Conservation (phyloP, 2,329 filamentous ascomycete species). For the Colletotrichum sp. region DNA sequence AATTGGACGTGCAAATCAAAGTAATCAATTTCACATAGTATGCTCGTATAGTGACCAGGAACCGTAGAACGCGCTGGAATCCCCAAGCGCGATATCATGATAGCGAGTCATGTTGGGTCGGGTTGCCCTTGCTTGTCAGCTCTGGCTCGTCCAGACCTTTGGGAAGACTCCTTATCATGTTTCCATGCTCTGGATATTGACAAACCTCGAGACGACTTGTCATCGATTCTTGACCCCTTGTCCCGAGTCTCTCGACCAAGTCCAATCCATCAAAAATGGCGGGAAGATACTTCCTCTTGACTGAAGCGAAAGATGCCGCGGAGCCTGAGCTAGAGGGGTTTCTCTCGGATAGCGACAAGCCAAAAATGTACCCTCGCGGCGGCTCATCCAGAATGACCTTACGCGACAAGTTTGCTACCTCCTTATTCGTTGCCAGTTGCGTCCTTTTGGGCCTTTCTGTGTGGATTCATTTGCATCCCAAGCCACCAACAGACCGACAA, state of each 20-base stretch:
- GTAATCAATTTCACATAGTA: not conserved
- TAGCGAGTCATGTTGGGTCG: not conserved
- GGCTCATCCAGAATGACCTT: not conserved
- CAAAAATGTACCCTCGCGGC: not conserved
- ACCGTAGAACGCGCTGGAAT: not conserved
- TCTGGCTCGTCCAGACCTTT: not conserved
- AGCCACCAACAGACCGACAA: not conserved
- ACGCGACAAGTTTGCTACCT: not conserved
- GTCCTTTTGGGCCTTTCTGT: not conserved
- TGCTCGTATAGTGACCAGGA: not conserved
- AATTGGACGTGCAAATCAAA: not conserved
- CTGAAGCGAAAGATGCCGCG: not conserved
- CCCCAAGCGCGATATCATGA: not conserved
- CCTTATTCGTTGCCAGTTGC: not conserved
- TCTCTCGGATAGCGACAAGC: not conserved
- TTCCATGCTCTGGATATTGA: not conserved
- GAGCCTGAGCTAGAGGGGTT: not conserved
- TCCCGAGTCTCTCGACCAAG: not conserved
- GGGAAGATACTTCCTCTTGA: not conserved
- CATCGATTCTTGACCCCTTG: not conserved
- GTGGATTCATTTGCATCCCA: not conserved
- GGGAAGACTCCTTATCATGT: not conserved
- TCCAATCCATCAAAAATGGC: not conserved
- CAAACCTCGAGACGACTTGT: not conserved
- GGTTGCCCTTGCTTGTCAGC: not conserved